A percentile compares a stretch with the other conserved stretches of the same genome.
phyloP scores from a whole-genome alignment of 106 monocot genomes.

The Iris macrosiphon region DNA sequence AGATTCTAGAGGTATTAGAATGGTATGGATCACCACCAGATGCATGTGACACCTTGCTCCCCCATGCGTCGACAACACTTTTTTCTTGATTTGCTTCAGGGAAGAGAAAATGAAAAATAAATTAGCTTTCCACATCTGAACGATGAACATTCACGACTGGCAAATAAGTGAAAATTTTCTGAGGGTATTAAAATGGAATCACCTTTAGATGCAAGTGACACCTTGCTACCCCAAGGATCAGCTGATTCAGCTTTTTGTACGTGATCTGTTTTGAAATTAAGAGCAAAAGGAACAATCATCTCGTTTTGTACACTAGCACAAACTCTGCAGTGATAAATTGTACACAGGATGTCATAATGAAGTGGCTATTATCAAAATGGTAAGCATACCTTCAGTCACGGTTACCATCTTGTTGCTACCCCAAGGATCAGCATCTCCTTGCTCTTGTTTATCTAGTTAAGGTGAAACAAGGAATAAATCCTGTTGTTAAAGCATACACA shows the following conservation, averaged over 20 bases:
- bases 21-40: not conserved
- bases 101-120: not conserved
- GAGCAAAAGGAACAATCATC: too few relatives aligned
- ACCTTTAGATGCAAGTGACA: not conserved
- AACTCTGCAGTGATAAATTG: too few relatives aligned
- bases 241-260: not conserved
- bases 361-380: too few relatives aligned
- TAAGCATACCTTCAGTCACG: too few relatives aligned
- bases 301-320: too few relatives aligned
- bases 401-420: too few relatives aligned
- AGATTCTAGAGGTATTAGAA: not conserved
- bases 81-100: slow-evolving; percentile 1
- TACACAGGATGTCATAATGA: too few relatives aligned
- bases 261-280: too few relatives aligned
- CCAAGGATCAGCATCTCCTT: too few relatives aligned
- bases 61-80: not conserved
- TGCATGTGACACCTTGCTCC: not conserved
- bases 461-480: too few relatives aligned
- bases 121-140: not conserved
- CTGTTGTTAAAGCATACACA: too few relatives aligned
- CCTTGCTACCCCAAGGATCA: slow-evolving; percentile 1
- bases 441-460: too few relatives aligned
- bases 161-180: not conserved
- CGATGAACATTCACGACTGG: not conserved
- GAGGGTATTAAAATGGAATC: not conserved